Evolutionary conservation across 805 yeast genomes (phyloP).

Genomic region (Torulaspora indica): DNA sequence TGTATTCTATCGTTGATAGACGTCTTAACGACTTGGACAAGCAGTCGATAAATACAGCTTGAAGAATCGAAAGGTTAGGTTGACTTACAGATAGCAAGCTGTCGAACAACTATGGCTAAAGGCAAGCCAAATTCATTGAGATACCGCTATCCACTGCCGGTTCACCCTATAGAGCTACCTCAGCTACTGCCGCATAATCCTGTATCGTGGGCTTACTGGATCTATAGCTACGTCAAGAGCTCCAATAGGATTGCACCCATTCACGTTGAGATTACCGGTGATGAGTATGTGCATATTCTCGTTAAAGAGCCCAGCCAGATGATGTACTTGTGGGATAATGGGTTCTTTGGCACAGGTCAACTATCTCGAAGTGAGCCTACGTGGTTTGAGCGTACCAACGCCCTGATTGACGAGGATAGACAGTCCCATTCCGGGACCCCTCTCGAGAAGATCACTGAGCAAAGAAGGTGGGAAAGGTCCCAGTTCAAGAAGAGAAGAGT

Average conservation of each 20-base stretch:
- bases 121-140: constrained; percentile 29
- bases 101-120: constrained; percentile 32
- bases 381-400: constrained; percentile 66
- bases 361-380: constrained; percentile 89
- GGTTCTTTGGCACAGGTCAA: constrained; percentile 92
- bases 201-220: constrained; percentile 52
- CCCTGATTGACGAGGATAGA: constrained; percentile 42
- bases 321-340: constrained; percentile 66
- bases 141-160: constrained; percentile 56
- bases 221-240: constrained; percentile 34
- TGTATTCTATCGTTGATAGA: too few relatives aligned
- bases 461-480: constrained; percentile 65
- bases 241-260: constrained; percentile 16
- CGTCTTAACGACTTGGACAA: too few relatives aligned
- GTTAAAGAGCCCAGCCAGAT: constrained; percentile 46
- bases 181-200: constrained; percentile 61
- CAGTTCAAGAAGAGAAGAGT: constrained; percentile 68
- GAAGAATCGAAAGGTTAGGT: not conserved
- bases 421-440: constrained; percentile 36
- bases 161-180: constrained; percentile 47
- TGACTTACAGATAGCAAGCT: not conserved
- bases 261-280: constrained; percentile 36
- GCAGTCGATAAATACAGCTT: not conserved
- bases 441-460: constrained; percentile 72
- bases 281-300: constrained; percentile 27